Evolutionary conservation across 2,329 filamentous ascomycete species (phyloP), one percentile per base, ranked within the genome.

Genomic region (Apiospora pterosperma): DNA sequence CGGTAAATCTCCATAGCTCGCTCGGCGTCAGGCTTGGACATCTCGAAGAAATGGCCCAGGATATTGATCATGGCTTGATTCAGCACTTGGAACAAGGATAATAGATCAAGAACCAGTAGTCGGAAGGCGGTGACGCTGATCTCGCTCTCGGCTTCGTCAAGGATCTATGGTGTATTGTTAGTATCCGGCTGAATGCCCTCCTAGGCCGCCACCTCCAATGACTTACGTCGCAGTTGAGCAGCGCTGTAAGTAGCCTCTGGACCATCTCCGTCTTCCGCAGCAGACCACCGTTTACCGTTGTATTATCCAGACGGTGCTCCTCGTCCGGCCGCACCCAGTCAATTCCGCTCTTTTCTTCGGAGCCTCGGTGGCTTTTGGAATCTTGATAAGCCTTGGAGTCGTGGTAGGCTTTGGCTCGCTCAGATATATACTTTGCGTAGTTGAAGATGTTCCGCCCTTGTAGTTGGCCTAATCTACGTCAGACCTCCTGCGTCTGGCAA

Each of bases 21-120:
- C 76, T 97, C 93, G 65, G 96, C 96, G 78, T 99, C 96, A 31
- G 92, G 85, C 73, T 92, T 92, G 61, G 96, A 97, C 91, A 99
- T 95, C 80, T 99, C 96, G 73, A 99, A 99, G 78, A 98, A 99
- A 78, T 96, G 92, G 71, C 96, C 93, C 64, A 99, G 82, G 66
- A 99, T 93, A 77, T 97, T 97, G 79, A 99, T 99, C 75, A 97
- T 92, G 60, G 92, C 96, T 79, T 97, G 93, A 75, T 99, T 99
- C 80, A 97, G 90, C 59, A 96, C 92, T 73, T 97, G 93, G 80
- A 97, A 99, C 63, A 99, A 82, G 16, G 92, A 89, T 66, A 99
- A 79, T 41, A 99, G 83, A 77, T 99, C 96, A 72, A 97, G 84
- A 23, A 97, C 96, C 63, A 99, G 82, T 68, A 99, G 83, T 65